Base-by-base conservation (phyloP, 129 eudicot genomes). In the Ambrosia trifida region DNA sequence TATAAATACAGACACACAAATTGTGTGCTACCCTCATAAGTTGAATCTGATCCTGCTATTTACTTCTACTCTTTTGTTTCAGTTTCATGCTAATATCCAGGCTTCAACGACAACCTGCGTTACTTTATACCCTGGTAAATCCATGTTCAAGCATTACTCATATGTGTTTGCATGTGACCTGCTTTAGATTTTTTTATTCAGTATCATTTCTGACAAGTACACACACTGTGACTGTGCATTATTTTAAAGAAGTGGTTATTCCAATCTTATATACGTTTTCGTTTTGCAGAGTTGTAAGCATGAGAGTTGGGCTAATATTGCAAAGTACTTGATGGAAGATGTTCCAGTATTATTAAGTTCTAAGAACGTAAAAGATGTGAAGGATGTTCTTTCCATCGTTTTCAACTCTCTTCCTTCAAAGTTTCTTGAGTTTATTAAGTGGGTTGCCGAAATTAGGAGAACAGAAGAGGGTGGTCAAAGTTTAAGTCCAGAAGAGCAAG, bases 381-480 rank as follows among this genome's bases (percentile, higher is more conserved):
- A 82, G 45, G 77, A 83, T 64, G 99, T 88, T 44, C 84, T 94
- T 73, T 82, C 87, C 35, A 79, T 82, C 51, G 83, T 94, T 74
- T 82, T 86, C 53, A 80, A 77, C 54, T 87, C 89, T 59, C 91
- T 87, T 61, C 99, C 99, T 4, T 82, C 97, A 46, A 82, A 94
- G 68, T 86, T 94, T 70, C 83, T 77, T 2, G 99, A 94, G 33
- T 90, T 94, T 68, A 94, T 94, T 58, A 94, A 87, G 81, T 94
- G 99, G 97, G 90, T 90, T 53, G 99, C 93, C 7, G 99, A 94
- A 84, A 88, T 94, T 79, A 86, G 99, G 67, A 85, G 95, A 69
- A 76, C 73, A 24, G 99, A 94, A 81, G 99, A 94, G 50, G 84
- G 78, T 53, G 85, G 58, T 84, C 82, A 83, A 80, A 79, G 80